Conservation (phyloP, 441 rosid species). For the Rhodomyrtus psidioides region DNA sequence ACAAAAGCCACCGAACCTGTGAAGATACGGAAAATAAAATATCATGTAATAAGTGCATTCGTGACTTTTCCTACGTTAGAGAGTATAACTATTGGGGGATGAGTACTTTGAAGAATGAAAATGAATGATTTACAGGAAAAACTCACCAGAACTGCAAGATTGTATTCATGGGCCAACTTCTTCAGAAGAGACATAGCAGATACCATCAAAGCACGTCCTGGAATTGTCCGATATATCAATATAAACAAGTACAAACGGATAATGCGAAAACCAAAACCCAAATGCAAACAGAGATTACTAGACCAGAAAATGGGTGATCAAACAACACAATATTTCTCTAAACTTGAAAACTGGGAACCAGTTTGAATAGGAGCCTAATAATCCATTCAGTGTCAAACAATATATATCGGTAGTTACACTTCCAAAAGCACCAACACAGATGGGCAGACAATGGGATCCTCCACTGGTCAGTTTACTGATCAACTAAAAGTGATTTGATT, state of each 20-base stretch:
- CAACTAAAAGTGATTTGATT: not conserved
- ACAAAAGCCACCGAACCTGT: not conserved
- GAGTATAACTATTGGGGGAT: not conserved
- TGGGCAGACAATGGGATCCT: not conserved
- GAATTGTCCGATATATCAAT: not conserved
- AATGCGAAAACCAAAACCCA: not conserved
- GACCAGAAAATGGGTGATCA: not conserved
- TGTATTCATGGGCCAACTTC: slow-evolving; percentile 76
- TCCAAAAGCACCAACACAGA: not conserved
- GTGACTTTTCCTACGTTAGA: not conserved
- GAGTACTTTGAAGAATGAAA: not conserved
- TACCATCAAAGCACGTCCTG: slow-evolving; percentile 79
- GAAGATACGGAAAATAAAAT: not conserved
- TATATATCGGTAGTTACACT: not conserved
- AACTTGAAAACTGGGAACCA: not conserved
- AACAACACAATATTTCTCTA: not conserved
- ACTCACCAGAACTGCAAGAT: slow-evolving; percentile 54
- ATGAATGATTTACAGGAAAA: not conserved
- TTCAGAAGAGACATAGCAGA: slow-evolving; percentile 68
- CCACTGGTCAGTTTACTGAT: not conserved
- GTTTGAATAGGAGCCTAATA: not conserved
- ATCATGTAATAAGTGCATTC: not conserved
- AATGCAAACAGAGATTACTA: not conserved
- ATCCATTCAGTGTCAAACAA: not conserved
- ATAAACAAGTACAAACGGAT: not conserved